Conservation (phyloP, 257 asterid species). For the Solanum bulbocastanum region DNA sequence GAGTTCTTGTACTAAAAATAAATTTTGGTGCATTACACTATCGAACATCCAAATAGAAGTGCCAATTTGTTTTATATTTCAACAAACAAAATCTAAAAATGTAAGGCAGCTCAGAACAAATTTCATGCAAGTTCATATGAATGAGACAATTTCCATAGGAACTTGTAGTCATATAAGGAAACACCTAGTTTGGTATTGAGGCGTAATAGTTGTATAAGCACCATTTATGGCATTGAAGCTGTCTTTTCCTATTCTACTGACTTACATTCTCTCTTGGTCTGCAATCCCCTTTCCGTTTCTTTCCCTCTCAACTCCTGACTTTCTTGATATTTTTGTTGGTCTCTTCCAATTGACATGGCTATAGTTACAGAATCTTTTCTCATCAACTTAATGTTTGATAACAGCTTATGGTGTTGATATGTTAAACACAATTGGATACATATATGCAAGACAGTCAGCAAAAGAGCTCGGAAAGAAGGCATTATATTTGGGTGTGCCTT, state of each 20-base stretch:
- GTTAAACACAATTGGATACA: conserved; percentile 95
- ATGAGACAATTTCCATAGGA: background rate
- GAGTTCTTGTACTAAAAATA: background rate
- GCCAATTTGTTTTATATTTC: background rate
- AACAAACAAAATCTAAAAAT: background rate
- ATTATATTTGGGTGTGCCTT: conserved; percentile 83
- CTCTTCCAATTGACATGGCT: conserved; percentile 2
- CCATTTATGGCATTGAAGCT: background rate
- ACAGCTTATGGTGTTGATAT: conserved; percentile 98
- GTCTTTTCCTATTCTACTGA: background rate
- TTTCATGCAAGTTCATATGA: background rate
- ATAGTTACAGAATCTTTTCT: conserved; percentile 9
- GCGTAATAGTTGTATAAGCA: background rate
- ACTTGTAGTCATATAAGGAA: background rate
- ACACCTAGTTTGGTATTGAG: background rate
- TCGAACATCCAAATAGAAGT: background rate
- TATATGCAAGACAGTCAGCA: conserved; percentile 89
- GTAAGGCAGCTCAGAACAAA: background rate
- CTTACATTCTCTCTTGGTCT: background rate
- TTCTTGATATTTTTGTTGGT: background rate
- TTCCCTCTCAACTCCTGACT: background rate
- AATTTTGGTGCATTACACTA: background rate
- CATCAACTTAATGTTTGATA: conserved; percentile 16
- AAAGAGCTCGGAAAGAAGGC: conserved; percentile 99
- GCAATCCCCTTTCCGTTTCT: background rate